Percentiles rank a stretch among this genome's conserved stretches.
These are phyloP conservation scores for Phytophthora europaea DNA, from an alignment of 352 stramenopile species.

Conservation along the genomic window DNA sequence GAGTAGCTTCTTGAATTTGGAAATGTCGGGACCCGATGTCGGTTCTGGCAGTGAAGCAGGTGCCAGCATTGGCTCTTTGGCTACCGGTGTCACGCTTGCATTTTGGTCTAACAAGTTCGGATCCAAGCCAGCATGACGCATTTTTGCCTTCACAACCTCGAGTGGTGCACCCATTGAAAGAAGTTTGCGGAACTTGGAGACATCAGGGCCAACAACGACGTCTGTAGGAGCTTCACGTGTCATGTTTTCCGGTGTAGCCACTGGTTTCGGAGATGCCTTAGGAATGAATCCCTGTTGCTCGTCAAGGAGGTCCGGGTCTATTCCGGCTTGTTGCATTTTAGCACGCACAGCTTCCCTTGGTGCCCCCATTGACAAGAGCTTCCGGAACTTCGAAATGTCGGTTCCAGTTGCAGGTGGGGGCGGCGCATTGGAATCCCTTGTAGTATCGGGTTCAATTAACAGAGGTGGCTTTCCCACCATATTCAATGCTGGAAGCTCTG, in stretches of 20 bases:
- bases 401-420: constrained; percentile 24
- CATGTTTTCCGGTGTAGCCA: constrained; percentile 5
- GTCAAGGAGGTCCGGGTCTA: constrained; percentile 67
- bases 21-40: constrained; percentile 30
- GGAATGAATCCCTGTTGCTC: constrained; percentile 57
- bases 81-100: constrained; percentile 1
- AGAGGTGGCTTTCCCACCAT: constrained; percentile 19
- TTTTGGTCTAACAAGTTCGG: constrained; percentile 57
- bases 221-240: background rate
- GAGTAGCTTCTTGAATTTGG: constrained; percentile 75
- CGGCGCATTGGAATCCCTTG: constrained; percentile 1
- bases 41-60: background rate
- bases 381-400: constrained; percentile 91
- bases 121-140: constrained; percentile 75
- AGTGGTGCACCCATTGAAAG: constrained; percentile 79
- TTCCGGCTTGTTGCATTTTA: constrained; percentile 83
- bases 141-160: constrained; percentile 74
- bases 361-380: constrained; percentile 91
- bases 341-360: constrained; percentile 79
- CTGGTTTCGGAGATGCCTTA: constrained; percentile 28
- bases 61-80: constrained; percentile 47
- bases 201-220: constrained; percentile 26
- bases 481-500: constrained; percentile 12
- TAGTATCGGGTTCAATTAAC: constrained; percentile 21
- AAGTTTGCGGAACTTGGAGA: constrained; percentile 94